A percentile compares a stretch with the other conserved stretches of the same genome.
Evolutionary conservation across 768 basidiomycete species (phyloP).

Genomic region (Amanita thiersii): DNA sequence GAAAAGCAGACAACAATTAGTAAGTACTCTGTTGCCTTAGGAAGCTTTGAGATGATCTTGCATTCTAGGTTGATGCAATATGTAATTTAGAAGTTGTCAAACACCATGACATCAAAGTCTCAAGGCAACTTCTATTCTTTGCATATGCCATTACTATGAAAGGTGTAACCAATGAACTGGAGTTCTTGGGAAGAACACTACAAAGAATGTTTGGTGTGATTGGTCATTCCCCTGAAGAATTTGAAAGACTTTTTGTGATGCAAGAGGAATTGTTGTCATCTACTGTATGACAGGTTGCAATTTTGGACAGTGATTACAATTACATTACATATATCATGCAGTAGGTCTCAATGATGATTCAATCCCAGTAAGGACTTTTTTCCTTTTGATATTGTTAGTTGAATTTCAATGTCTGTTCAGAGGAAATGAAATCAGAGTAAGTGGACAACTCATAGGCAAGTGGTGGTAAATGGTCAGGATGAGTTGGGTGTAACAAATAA

Average conservation of each 20-base stretch:
- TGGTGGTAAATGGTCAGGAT: too few relatives aligned
- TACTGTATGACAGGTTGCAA: too few relatives aligned
- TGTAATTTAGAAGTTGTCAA: conserved; percentile 83
- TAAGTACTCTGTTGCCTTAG: conserved; percentile 21
- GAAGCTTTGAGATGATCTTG: conserved; percentile 2
- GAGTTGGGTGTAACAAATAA: too few relatives aligned
- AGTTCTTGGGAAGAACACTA: conserved; percentile 68
- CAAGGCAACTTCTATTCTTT: conserved; percentile 84
- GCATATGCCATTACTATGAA: conserved; percentile 94
- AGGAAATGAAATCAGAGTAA: too few relatives aligned
- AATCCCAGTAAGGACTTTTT: too few relatives aligned
- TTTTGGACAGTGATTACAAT: too few relatives aligned
- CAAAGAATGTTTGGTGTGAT: conserved; percentile 93
- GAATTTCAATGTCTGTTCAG: too few relatives aligned
- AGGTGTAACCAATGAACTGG: conserved; percentile 86
- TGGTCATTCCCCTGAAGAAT: conserved; percentile 72
- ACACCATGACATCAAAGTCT: conserved; percentile 71
- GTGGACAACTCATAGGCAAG: too few relatives aligned
- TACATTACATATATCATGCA: too few relatives aligned
- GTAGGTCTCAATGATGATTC: too few relatives aligned
- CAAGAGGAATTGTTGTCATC: too few relatives aligned
- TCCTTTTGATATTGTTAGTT: too few relatives aligned
- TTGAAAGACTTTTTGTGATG: conserved; percentile 66
- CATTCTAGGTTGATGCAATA: conserved; percentile 67
- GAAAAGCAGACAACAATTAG: conserved; percentile 70